Percentiles rank a stretch among this genome's conserved stretches.
These are phyloP conservation scores for Centaurea solstitialis DNA, from an alignment of 129 eudicot species.

Conservation along the genomic window DNA sequence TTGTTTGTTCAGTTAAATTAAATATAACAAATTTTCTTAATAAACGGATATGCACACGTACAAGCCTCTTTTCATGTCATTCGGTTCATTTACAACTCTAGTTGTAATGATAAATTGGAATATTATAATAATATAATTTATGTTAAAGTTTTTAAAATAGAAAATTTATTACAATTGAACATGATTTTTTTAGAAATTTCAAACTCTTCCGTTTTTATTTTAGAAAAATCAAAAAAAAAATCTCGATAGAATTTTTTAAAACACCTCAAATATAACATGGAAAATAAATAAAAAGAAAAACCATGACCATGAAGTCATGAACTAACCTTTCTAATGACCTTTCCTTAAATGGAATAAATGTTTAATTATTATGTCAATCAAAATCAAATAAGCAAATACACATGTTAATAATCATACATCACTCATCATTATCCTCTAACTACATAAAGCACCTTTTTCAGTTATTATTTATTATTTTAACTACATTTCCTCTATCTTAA, in stretches of 20 bases:
- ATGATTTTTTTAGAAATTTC: no score
- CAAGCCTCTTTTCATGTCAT: no score
- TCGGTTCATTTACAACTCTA: no score
- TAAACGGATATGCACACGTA: no score
- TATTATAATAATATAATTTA: no score
- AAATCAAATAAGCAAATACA: slow-evolving; percentile 24
- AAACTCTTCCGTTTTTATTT: background rate
- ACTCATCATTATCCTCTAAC: slow-evolving; percentile 19
- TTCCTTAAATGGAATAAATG: slow-evolving; percentile 30
- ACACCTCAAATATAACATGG: no score
- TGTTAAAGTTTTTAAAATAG: no score
- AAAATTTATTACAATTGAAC: no score
- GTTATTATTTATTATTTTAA: background rate
- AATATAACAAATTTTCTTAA: no score
- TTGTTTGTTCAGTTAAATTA: no score
- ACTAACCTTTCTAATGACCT: slow-evolving; percentile 15
- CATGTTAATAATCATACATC: slow-evolving; percentile 32
- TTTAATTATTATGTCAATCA: slow-evolving; percentile 23
- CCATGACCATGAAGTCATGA: slow-evolving; percentile 9
- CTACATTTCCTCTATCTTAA: background rate
- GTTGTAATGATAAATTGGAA: no score
- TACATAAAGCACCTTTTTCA: background rate
- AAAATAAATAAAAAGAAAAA: background rate
- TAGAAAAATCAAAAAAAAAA: background rate
- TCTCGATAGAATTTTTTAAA: no score